These are phyloP conservation scores for Conidiobolus incongruus DNA, from an alignment of 371 early-diverging fungal genomes.

Conservation along the genomic window DNA sequence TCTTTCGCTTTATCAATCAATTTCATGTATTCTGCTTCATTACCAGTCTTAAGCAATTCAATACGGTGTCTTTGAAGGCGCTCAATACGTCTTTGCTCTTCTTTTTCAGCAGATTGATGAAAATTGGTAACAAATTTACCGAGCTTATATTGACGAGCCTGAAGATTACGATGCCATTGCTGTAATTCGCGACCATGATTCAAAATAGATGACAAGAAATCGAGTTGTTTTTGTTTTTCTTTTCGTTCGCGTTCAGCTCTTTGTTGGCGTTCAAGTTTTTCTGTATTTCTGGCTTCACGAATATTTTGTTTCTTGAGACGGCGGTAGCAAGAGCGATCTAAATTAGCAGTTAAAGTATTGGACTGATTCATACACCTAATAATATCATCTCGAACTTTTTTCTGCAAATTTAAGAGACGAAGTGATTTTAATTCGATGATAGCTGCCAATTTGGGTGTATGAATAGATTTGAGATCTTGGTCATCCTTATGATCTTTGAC, in stretches of 20 bases:
- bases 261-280: slow-evolving; percentile 73
- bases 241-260: slow-evolving; percentile 65
- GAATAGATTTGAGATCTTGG: slow-evolving; percentile 6
- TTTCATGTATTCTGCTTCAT: slow-evolving; percentile 87
- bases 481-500: slow-evolving; percentile 4
- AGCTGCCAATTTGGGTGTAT: slow-evolving; percentile 30
- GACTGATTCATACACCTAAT: slow-evolving; percentile 31
- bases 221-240: slow-evolving; percentile 58
- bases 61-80: slow-evolving; percentile 78
- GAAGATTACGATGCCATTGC: slow-evolving; percentile 41
- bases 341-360: slow-evolving; percentile 52
- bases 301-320: slow-evolving; percentile 74
- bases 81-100: slow-evolving; percentile 67
- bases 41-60: slow-evolving; percentile 73
- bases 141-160: slow-evolving; percentile 35
- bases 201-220: slow-evolving; percentile 44
- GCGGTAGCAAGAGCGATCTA: slow-evolving; percentile 54
- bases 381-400: slow-evolving; percentile 51
- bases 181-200: slow-evolving; percentile 52
- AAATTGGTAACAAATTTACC: slow-evolving; percentile 51
- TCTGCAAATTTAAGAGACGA: slow-evolving; percentile 49
- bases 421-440: slow-evolving; percentile 65
- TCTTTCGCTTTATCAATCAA: slow-evolving; percentile 86
- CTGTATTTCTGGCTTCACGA: slow-evolving; percentile 77
- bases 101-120: slow-evolving; percentile 64